A percentile compares a stretch with the other conserved stretches of the same genome.
phyloP scores from a whole-genome alignment of 495 filamentous ascomycete genomes.

The Elasticomyces elasticus region DNA sequence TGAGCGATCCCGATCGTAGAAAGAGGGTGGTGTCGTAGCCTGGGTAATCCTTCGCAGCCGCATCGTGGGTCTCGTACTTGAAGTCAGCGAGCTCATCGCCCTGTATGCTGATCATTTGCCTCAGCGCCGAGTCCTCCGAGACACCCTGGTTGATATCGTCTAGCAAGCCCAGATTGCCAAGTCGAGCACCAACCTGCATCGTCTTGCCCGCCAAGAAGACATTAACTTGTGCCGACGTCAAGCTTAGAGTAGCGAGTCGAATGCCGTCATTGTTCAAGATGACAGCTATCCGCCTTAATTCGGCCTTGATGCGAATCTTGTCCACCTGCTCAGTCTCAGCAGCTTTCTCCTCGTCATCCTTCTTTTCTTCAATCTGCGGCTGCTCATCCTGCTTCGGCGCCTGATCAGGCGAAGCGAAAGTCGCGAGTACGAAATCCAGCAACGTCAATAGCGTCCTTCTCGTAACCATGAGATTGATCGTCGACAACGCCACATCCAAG shows the following conservation, averaged over 20 bases:
- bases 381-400: conserved; percentile 25
- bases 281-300: conserved; percentile 82
- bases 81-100: conserved; percentile 97
- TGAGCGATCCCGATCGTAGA: conserved; percentile 83
- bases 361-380: conserved; percentile 28
- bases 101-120: conserved; percentile 84
- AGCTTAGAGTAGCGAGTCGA: conserved; percentile 79
- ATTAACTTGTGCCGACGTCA: conserved; percentile 82
- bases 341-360: conserved; percentile 30
- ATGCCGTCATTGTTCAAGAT: conserved; percentile 99
- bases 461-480: conserved; percentile 90
- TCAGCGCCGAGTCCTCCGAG: conserved; percentile 63
- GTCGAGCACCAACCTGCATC: conserved; percentile 73
- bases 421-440: conserved; percentile 91
- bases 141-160: conserved; percentile 95
- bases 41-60: conserved; percentile 62
- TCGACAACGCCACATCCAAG: conserved; percentile 82
- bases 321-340: conserved; percentile 31
- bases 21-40: conserved; percentile 92
- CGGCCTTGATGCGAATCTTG: conserved; percentile 77
- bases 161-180: conserved; percentile 77
- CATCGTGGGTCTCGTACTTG: conserved; percentile 89
- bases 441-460: conserved; percentile 85
- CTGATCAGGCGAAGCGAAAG: conserved; percentile 63
- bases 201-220: conserved; percentile 76